A percentile compares a stretch with the other conserved stretches of the same genome.
phyloP scores from a whole-genome alignment of 208 protist genomes.

The Crithidia mellificae region DNA sequence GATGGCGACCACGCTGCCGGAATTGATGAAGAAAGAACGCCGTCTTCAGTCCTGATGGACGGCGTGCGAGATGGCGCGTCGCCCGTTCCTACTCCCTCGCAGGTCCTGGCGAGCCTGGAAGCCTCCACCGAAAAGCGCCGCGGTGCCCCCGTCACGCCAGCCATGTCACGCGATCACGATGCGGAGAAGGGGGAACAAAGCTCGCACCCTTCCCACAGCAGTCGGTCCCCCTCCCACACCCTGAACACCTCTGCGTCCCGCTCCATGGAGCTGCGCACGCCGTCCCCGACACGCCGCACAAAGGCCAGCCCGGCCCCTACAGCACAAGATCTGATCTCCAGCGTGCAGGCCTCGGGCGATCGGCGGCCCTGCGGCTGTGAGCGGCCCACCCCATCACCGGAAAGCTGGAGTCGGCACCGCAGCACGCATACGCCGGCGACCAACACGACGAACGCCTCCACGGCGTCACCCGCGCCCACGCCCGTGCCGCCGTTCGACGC shows the following conservation, averaged over 20 bases:
- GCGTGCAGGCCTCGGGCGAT: slow-evolving; percentile 38
- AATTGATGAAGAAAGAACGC: no score
- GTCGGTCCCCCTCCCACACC: background rate
- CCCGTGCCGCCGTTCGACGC: slow-evolving; percentile 4
- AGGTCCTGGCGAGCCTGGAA: slow-evolving; percentile 29
- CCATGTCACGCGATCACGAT: slow-evolving; percentile 16
- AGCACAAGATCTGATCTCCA: slow-evolving; percentile 34
- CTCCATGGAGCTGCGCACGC: slow-evolving; percentile 11
- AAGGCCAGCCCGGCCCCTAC: slow-evolving; percentile 29
- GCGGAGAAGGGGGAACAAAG: background rate
- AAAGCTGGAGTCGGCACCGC: slow-evolving; percentile 3
- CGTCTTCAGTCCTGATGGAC: background rate
- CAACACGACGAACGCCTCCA: background rate
- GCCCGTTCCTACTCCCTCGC: slow-evolving; percentile 25
- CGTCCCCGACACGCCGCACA: slow-evolving; percentile 13
- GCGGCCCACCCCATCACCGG: slow-evolving; percentile 23
- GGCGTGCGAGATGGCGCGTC: slow-evolving; percentile 13
- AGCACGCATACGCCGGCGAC: background rate
- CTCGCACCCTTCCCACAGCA: no score
- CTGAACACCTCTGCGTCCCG: slow-evolving; percentile 4
- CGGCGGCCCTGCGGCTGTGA: slow-evolving; percentile 35
- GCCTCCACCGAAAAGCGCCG: slow-evolving; percentile 35
- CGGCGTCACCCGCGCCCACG: slow-evolving; percentile 15
- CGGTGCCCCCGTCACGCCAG: slow-evolving; percentile 13
- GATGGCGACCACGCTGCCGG: no score